Evolutionary conservation across 306 rosid species (phyloP), one percentile per base, ranked within the genome.

Genomic region (Begonia loranthoides): DNA sequence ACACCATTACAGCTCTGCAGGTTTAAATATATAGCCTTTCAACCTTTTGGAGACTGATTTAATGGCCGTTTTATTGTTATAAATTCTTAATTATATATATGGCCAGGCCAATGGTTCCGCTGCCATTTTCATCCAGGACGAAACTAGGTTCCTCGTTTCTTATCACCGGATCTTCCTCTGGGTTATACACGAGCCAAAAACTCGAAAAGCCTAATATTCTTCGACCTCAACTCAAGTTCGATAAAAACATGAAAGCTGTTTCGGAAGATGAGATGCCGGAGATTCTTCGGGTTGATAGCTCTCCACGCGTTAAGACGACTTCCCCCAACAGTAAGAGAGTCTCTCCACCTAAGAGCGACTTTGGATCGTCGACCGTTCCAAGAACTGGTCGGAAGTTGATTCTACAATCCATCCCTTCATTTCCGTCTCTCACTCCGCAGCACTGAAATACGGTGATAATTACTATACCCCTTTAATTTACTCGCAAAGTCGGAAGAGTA

Each of bases 281-380:
- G 41, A 66, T 70, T 64, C 80, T 84, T 19, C 63, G 63, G 2
- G 68, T 59, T 12, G 78, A 75, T 41, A 24, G 71, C 58, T 71
- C 94, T 58, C 75, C 94, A 5, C 57, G 41, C 28, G 47, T 87
- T 56, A 82, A 79, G 70, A 80, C 84, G 17, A 67, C 76, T 61
- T 86, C 96, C 65, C 94, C 96, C 3, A 87, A 83, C 68, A 73
- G 94, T 58, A 87, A 83, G 74, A 80, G 96, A 76, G 73, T 87
- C 58, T 75, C 84, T 51, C 83, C 94, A 61, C 94, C 90, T 9
- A 74, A 76, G 12, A 60, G 79, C 22, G 69, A 74, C 48, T 59
- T 67, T 15, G 84, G 75, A 49, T 56, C 78, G 15, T 80, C 88
- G 9, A 87, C 90, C 10, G 61, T 70, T 49, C 84, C 82, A 47